phyloP scores from a whole-genome alignment of 164 flowering plant species.

The Chimonanthus salicifolius region DNA sequence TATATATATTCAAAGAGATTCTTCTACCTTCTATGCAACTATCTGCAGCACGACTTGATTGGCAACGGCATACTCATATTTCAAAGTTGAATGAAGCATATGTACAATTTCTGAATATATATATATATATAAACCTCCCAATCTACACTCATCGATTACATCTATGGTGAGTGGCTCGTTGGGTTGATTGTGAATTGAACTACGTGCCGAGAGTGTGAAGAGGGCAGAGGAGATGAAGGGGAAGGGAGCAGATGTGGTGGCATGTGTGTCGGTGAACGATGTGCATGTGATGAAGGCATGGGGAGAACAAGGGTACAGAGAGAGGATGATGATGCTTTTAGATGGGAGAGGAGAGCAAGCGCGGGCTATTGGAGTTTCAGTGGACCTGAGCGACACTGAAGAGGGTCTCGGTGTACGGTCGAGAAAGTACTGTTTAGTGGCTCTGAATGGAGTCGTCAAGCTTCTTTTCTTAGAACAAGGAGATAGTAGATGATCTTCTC shows the following conservation, averaged over 20 bases:
- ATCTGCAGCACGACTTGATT: too few relatives aligned
- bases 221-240: conserved; percentile 6
- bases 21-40: too few relatives aligned
- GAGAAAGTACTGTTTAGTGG: conserved; percentile 3
- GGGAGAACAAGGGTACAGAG: conserved; percentile 15
- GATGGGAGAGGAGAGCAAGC: conserved; percentile 17
- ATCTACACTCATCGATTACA: too few relatives aligned
- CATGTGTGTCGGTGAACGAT: conserved; percentile 24
- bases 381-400: background rate
- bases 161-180: too few relatives aligned
- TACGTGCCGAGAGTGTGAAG: background rate
- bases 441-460: conserved; percentile 5
- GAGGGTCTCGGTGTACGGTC: conserved; percentile 8
- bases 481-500: background rate
- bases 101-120: too few relatives aligned
- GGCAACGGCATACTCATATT: too few relatives aligned
- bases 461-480: background rate
- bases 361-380: conserved; percentile 9
- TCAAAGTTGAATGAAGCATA: too few relatives aligned
- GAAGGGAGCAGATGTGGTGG: conserved; percentile 15
- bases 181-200: too few relatives aligned
- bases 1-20: too few relatives aligned
- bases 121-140: too few relatives aligned
- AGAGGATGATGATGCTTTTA: conserved; percentile 18
- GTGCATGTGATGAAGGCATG: conserved; percentile 26